A percentile compares a stretch with the other conserved stretches of the same genome.
Evolutionary conservation across 768 basidiomycete species (phyloP).

Genomic region (Nidula microcarpa): DNA sequence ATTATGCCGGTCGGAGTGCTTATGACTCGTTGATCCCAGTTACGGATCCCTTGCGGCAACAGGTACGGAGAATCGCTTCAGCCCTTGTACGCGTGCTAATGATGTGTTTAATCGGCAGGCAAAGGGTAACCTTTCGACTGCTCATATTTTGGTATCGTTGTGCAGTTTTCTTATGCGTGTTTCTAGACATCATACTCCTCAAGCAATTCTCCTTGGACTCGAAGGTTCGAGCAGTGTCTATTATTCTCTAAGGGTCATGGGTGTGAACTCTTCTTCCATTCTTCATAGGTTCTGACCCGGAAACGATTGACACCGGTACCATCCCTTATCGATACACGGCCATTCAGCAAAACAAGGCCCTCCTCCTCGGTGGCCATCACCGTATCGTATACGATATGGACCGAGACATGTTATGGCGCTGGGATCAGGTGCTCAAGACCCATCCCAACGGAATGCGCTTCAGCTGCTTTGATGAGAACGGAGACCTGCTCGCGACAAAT

Average conservation of each 20-base stretch:
- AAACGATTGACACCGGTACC: slow-evolving; percentile 87
- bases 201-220: slow-evolving; percentile 79
- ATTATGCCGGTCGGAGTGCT: no score
- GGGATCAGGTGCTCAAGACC: slow-evolving; percentile 84
- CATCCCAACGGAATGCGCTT: slow-evolving; percentile 96
- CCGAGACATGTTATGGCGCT: slow-evolving; percentile 90
- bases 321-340: slow-evolving; percentile 72
- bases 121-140: slow-evolving; percentile 53
- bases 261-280: neutral
- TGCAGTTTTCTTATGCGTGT: neutral
- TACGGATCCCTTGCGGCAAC: slow-evolving; percentile 95
- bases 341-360: slow-evolving; percentile 61
- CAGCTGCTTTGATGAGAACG: slow-evolving; percentile 75
- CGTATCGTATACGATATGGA: slow-evolving; percentile 85
- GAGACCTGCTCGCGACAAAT: slow-evolving; percentile 88
- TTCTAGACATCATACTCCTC: slow-evolving; percentile 78
- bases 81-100: neutral
- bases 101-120: slow-evolving; percentile 33
- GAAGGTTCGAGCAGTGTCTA: slow-evolving; percentile 42
- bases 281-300: slow-evolving; percentile 73
- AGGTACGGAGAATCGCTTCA: slow-evolving; percentile 33
- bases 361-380: slow-evolving; percentile 71
- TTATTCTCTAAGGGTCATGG: no score
- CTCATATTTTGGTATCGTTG: slow-evolving; percentile 10
- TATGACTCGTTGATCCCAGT: slow-evolving; percentile 26